Evolutionary conservation across 768 basidiomycete genomes (phyloP), one percentile per base, ranked within the genome.

Genomic region (Phlebiopsis flavidoalba): DNA sequence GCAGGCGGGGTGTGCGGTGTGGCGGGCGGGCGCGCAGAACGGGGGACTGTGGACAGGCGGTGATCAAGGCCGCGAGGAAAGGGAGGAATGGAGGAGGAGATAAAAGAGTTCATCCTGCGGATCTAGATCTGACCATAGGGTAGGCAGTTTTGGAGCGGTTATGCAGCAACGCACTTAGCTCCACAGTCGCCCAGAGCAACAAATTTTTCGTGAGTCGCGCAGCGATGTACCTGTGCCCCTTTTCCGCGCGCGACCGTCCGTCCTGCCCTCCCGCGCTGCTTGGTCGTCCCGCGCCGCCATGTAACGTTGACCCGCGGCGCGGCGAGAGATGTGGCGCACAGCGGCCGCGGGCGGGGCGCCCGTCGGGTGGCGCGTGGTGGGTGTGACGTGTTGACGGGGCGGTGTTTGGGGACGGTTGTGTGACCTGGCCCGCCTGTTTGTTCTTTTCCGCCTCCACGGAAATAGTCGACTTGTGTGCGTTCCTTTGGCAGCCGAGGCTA

Each of bases 381-480:
- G 52, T 53, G 52, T 36, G 35, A 36, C 52, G 33, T 3, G 31
- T 53, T 53, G 52, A 53, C 52, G 52, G 52, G 52, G 52, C 52
- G 52, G 52, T 53, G 52, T 53, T 12, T 15, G 54, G 45, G n/a
- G 54, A 55, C 54, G 17, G 40, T n/a, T 33, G 35, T 45, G 54
- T 55, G 54, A 55, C 54, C 19, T 21, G 37, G 54, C 37, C 17
- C 14, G n/a, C 36, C 43, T 55, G 54, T 55, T 45, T 55, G 54
- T 55, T 55, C 54, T 55, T 55, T 55, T 55, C n/a, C 54, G 54
- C 54, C 54, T 55, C 54, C 54, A 55, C 54, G 54, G 54, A 55
- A 2, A 36, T 3, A 11, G 3, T n/a, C n/a, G 54, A 43, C 54
- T 45, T 21, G 17, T 21, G 33, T 26, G 50, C 50, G 50, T 31